These are phyloP conservation scores for Podaxis sp. DNA, from an alignment of 768 basidiomycete species.

Conservation along the genomic window DNA sequence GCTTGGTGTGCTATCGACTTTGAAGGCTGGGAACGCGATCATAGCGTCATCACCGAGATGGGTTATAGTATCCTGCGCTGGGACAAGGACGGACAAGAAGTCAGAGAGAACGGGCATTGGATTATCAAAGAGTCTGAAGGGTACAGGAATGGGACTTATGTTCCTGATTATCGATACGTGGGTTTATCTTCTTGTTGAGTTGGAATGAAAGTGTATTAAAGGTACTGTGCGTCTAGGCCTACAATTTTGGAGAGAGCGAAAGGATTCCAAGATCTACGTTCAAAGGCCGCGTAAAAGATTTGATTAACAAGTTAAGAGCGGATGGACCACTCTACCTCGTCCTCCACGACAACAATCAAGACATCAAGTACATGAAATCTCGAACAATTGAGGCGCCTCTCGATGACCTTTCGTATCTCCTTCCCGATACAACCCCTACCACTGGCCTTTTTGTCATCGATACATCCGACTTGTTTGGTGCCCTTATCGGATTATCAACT, in stretches of 20 bases:
- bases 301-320: conserved; percentile 35
- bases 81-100: conserved; percentile 41
- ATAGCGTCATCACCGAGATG: conserved; percentile 72
- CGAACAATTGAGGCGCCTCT: conserved; percentile 53
- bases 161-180: conserved; percentile 60
- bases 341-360: conserved; percentile 75
- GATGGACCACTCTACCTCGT: conserved; percentile 69
- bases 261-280: conserved; percentile 46
- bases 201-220: neutral
- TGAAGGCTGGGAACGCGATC: conserved; percentile 79
- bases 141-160: conserved; percentile 59
- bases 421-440: conserved; percentile 53
- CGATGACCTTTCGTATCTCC: conserved; percentile 42
- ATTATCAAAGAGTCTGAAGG: conserved; percentile 58
- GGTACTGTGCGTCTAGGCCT: conserved; percentile 38
- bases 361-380: conserved; percentile 70
- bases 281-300: conserved; percentile 42
- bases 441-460: conserved; percentile 64
- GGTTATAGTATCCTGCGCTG: conserved; percentile 68
- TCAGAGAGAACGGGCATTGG: conserved; percentile 52
- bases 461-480: conserved; percentile 71
- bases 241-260: conserved; percentile 61
- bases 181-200: conserved; percentile 3
- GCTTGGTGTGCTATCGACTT: conserved; percentile 80
- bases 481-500: conserved; percentile 57